Evolutionary conservation across 495 filamentous ascomycete genomes (phyloP).

Genomic region (Paragyromitra xinjiangensis): DNA sequence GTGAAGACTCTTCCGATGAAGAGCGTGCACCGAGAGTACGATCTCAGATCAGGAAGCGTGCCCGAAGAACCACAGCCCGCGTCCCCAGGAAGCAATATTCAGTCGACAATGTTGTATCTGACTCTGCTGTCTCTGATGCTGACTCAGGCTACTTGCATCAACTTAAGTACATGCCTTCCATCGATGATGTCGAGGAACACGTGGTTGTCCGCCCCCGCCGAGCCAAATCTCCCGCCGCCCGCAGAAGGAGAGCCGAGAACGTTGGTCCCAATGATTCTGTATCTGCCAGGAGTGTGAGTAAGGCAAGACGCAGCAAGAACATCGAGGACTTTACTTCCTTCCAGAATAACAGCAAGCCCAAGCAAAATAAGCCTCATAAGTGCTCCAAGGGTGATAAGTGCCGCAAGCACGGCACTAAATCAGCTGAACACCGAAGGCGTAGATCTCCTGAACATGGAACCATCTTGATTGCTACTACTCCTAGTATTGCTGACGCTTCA

Average conservation of each 20-base stretch:
- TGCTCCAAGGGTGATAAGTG: slow-evolving; percentile 94
- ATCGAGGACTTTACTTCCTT: slow-evolving; percentile 55
- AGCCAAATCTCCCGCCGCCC: slow-evolving; percentile 42
- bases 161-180: slow-evolving; percentile 48
- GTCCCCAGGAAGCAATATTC: slow-evolving; percentile 49
- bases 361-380: slow-evolving; percentile 68
- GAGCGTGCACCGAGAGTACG: slow-evolving; percentile 42
- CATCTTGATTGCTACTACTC: slow-evolving; percentile 57
- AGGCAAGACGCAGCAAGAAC: slow-evolving; percentile 60
- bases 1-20: slow-evolving; percentile 49
- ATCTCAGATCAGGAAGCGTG: slow-evolving; percentile 47
- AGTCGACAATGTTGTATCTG: slow-evolving; percentile 53
- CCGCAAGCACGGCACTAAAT: slow-evolving; percentile 64
- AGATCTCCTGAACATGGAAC: slow-evolving; percentile 60
- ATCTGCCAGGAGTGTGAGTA: slow-evolving; percentile 56
- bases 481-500: slow-evolving; percentile 55
- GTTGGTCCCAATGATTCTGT: slow-evolving; percentile 52
- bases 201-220: slow-evolving; percentile 30
- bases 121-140: slow-evolving; percentile 49
- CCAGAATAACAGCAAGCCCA: slow-evolving; percentile 58
- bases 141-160: slow-evolving; percentile 45
- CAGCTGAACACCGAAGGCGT: slow-evolving; percentile 74
- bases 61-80: slow-evolving; percentile 52
- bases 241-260: slow-evolving; percentile 30
- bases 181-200: slow-evolving; percentile 47